Base-by-base conservation (phyloP, 2,329 filamentous ascomycete genomes). In the Penicillium sp. region DNA sequence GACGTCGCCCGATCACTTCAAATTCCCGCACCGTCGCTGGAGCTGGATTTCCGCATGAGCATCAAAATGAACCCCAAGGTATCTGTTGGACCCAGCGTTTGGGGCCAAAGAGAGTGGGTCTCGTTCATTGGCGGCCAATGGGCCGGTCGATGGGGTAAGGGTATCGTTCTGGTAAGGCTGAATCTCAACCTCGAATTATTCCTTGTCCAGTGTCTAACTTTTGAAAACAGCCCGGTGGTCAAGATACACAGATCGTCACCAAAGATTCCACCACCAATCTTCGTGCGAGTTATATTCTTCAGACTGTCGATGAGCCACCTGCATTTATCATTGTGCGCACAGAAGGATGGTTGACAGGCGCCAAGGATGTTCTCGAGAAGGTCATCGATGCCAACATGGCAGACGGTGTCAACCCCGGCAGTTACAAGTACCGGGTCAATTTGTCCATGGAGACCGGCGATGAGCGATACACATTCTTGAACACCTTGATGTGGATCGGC, bases 41-140 rank as follows among this genome's bases (percentile, higher is more conserved):
- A 81, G 60, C 73, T 82, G 45, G 80, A 82, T 63, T 82, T 82
- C 70, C 78, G 80, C 49, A 81, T 82, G 73, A 80, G 78, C 64
- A 76, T 82, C 54, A 81, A 81, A 63, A 69, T 82, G 65, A 82
- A 82, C 61, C 80, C 80, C 3, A 78, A 78, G 57, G 77, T 82
- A 19, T 68, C 73, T 2, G 74, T 82, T 17, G 80, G 80, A 4
- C 69, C 70, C 21, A 75, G 75, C 36, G 71, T 81, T 35, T 81
- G 77, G 74, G 80, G 80, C n/a, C 74, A 79, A 53, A 70, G 79
- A 41, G 79, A 81, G 60, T 82, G 80, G 80, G 75, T 82, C 44
- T 79, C 77, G 36, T 81, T 80, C 61, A 70, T 80, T 36, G 79
- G 79, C 53, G 80, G 80, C 13, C 77, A 81, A 62, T 82, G 80